phyloP scores from a whole-genome alignment of 352 stramenopile genomes.

The Phytophthora megakarya region DNA sequence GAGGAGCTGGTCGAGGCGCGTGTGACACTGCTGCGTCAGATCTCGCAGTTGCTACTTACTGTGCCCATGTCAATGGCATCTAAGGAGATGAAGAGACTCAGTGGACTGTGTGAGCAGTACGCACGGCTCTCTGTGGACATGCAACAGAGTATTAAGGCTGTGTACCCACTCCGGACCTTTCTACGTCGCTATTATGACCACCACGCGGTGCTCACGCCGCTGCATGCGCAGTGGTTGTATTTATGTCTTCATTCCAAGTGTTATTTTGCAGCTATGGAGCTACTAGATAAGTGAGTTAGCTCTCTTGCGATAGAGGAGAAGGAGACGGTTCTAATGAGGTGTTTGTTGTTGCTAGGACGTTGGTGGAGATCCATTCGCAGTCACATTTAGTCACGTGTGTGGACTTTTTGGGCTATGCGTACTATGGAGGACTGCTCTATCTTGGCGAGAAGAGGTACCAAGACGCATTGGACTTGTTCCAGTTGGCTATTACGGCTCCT shows the following conservation, averaged over 20 bases:
- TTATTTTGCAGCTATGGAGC: constrained; percentile 72
- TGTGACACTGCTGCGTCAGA: constrained; percentile 45
- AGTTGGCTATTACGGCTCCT: constrained; percentile 73
- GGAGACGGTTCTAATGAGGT: constrained; percentile 1
- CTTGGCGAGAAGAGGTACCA: constrained; percentile 79
- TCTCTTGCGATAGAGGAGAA: background rate
- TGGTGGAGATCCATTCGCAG: constrained; percentile 77
- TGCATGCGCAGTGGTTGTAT: constrained; percentile 79
- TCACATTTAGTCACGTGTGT: constrained; percentile 53
- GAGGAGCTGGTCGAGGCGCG: constrained; percentile 30
- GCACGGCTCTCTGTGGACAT: constrained; percentile 49
- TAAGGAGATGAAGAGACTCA: constrained; percentile 71
- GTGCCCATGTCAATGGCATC: constrained; percentile 49
- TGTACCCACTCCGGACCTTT: constrained; percentile 76
- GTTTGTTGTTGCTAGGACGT: constrained; percentile 42
- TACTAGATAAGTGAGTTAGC: constrained; percentile 62
- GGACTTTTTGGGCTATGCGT: constrained; percentile 84
- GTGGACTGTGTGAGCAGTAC: constrained; percentile 58
- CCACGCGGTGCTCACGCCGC: constrained; percentile 59
- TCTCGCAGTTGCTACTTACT: constrained; percentile 57
- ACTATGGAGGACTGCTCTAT: constrained; percentile 80
- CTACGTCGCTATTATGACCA: constrained; percentile 66
- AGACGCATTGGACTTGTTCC: constrained; percentile 75
- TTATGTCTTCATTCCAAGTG: constrained; percentile 82
- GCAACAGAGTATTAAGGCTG: constrained; percentile 58